Conservation (phyloP, 306 rosid genomes). For the Hippophae gyantsensis region DNA sequence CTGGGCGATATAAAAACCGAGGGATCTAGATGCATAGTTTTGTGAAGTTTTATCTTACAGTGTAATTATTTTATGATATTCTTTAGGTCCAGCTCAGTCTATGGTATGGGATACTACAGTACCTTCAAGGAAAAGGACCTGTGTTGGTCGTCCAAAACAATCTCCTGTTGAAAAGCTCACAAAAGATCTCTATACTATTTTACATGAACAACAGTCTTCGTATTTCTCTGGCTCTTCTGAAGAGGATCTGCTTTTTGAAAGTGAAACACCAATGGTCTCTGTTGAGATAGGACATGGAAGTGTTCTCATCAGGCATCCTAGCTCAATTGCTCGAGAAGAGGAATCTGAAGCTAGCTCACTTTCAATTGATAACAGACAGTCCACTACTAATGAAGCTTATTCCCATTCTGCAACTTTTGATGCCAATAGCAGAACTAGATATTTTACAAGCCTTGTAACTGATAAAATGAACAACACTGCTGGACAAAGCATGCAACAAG, state of each 20-base stretch:
- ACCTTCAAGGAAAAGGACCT: slow-evolving; percentile 92
- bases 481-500: slow-evolving; percentile 48
- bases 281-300: slow-evolving; percentile 99
- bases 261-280: slow-evolving; percentile 89
- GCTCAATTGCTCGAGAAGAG: slow-evolving; percentile 73
- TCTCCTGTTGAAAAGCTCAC: slow-evolving; percentile 93
- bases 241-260: slow-evolving; percentile 86
- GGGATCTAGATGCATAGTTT: no score
- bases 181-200: slow-evolving; percentile 79
- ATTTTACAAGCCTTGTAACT: slow-evolving; percentile 29
- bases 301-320: slow-evolving; percentile 91
- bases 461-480: slow-evolving; percentile 42
- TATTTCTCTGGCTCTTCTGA: slow-evolving; percentile 83
- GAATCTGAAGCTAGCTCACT: slow-evolving; percentile 98
- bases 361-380: slow-evolving; percentile 69
- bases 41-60: slow-evolving; percentile 15
- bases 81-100: slow-evolving; percentile 84
- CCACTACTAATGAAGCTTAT: slow-evolving; percentile 46
- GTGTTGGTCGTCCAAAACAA: slow-evolving; percentile 70
- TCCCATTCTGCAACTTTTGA: slow-evolving; percentile 41
- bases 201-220: slow-evolving; percentile 80
- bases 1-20: no score
- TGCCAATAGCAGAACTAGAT: slow-evolving; percentile 26
- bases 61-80: slow-evolving; percentile 19
- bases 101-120: slow-evolving; percentile 79